A percentile compares a stretch with the other conserved stretches of the same genome.
phyloP scores from a whole-genome alignment of 257 asterid species.

The Gardenia jasminoides region DNA sequence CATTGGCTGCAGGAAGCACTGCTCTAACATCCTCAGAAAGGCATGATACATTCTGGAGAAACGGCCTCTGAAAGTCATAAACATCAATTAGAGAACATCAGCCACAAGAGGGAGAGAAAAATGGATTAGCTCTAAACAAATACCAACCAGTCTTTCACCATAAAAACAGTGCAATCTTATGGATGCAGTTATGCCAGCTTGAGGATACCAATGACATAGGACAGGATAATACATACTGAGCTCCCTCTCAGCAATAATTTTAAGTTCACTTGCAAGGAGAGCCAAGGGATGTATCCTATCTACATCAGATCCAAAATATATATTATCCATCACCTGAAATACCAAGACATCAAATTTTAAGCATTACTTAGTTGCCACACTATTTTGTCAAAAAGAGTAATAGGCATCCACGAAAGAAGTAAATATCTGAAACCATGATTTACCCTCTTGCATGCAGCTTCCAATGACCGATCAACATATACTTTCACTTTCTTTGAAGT shows the following conservation, averaged over 20 bases:
- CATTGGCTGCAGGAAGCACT: conserved; percentile 89
- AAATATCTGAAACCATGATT: conserved; percentile 23
- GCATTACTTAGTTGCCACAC: conserved; percentile 10
- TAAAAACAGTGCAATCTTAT: conserved; percentile 64
- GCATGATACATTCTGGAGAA: conserved; percentile 59
- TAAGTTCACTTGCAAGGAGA: conserved; percentile 71
- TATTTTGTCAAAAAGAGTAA: not conserved
- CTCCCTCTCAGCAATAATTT: conserved; percentile 68
- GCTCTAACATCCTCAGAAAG: conserved; percentile 66
- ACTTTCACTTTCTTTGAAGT: conserved; percentile 51
- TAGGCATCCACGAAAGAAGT: not conserved
- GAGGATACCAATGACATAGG: conserved; percentile 66
- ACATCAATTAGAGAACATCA: conserved; percentile 18
- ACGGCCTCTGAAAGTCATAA: conserved; percentile 59
- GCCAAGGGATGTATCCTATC: conserved; percentile 66
- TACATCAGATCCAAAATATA: conserved; percentile 40
- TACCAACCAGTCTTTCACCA: conserved; percentile 87
- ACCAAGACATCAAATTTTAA: conserved; percentile 21
- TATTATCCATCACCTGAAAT: conserved; percentile 54
- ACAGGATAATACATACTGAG: conserved; percentile 59
- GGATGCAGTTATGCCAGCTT: conserved; percentile 62
- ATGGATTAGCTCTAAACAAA: conserved; percentile 11
- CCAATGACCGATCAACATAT: conserved; percentile 62
- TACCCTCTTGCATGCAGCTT: conserved; percentile 86
- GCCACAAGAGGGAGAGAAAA: conserved; percentile 16